These are phyloP conservation scores for Candida boleticola DNA, from an alignment of 805 yeast genomes.

Conservation along the genomic window DNA sequence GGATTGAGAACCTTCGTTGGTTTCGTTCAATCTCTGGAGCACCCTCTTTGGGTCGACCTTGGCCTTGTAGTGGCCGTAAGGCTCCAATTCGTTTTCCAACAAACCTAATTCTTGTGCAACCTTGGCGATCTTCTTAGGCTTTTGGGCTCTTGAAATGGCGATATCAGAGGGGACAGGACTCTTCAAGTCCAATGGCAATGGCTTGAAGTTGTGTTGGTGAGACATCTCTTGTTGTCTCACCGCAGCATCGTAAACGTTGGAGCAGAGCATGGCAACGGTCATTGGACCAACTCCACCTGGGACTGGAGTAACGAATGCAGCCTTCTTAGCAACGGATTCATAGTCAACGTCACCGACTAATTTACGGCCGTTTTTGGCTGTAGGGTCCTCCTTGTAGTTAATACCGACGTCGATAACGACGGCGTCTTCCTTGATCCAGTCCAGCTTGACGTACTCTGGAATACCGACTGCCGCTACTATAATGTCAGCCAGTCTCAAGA, in stretches of 20 bases:
- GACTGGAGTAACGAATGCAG: slow-evolving; percentile 84
- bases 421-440: slow-evolving; percentile 81
- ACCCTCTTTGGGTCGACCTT: slow-evolving; percentile 59
- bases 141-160: slow-evolving; percentile 84
- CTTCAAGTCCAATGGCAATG: slow-evolving; percentile 50
- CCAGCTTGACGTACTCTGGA: slow-evolving; percentile 81
- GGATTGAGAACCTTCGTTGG: slow-evolving; percentile 61
- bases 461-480: slow-evolving; percentile 91
- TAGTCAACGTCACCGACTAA: slow-evolving; percentile 96
- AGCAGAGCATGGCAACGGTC: slow-evolving; percentile 95
- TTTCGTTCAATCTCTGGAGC: slow-evolving; percentile 47
- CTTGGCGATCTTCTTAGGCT: slow-evolving; percentile 74
- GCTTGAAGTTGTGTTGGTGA: slow-evolving; percentile 48
- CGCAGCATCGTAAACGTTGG: slow-evolving; percentile 82
- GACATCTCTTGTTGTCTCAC: slow-evolving; percentile 50
- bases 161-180: slow-evolving; percentile 87
- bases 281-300: slow-evolving; percentile 99
- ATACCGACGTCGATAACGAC: slow-evolving; percentile 94
- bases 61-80: slow-evolving; percentile 86
- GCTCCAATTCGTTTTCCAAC: slow-evolving; percentile 74
- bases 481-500: slow-evolving; percentile 72
- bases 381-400: slow-evolving; percentile 75
- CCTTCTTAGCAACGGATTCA: slow-evolving; percentile 58
- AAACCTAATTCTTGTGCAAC: slow-evolving; percentile 85
- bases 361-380: slow-evolving; percentile 73